Percentiles rank a stretch among this genome's conserved stretches.
These are phyloP conservation scores for Salmacisia buchloeana DNA, from an alignment of 1,284 basidiomycete genomes.

Conservation along the genomic window DNA sequence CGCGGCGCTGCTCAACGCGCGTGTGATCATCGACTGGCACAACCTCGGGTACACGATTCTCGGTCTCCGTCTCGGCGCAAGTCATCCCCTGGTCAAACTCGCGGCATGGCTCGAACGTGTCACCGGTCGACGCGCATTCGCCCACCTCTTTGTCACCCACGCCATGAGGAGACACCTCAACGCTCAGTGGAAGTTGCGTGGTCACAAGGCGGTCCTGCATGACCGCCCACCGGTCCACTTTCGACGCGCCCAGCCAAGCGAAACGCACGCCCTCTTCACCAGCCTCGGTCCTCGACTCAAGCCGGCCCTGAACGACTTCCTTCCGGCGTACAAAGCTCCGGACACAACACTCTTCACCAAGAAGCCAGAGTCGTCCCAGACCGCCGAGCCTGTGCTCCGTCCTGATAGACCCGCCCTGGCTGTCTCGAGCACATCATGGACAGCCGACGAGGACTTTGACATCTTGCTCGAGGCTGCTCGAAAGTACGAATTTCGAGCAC, in stretches of 20 bases:
- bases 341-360: background rate
- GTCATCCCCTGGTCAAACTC: constrained; percentile 66
- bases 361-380: background rate
- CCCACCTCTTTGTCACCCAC: constrained; percentile 87
- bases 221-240: constrained; percentile 27
- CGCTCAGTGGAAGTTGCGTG: constrained; percentile 62
- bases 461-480: constrained; percentile 57
- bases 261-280: constrained; percentile 23
- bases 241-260: constrained; percentile 11
- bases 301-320: constrained; percentile 3
- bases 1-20: constrained; percentile 63
- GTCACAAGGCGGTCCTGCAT: constrained; percentile 57
- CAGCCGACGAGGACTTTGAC: constrained; percentile 89
- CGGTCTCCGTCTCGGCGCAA: constrained; percentile 67
- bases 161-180: constrained; percentile 73
- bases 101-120: constrained; percentile 34
- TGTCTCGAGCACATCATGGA: constrained; percentile 94
- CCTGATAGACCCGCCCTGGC: constrained; percentile 69
- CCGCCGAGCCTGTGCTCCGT: constrained; percentile 4
- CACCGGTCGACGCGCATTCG: constrained; percentile 60
- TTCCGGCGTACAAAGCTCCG: background rate
- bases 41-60: constrained; percentile 94
- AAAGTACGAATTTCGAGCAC: constrained; percentile 63
- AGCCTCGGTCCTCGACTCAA: constrained; percentile 16
- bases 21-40: constrained; percentile 97